These are phyloP conservation scores for Taxillus chinensis DNA, from an alignment of 164 flowering plant genomes.

Conservation along the genomic window DNA sequence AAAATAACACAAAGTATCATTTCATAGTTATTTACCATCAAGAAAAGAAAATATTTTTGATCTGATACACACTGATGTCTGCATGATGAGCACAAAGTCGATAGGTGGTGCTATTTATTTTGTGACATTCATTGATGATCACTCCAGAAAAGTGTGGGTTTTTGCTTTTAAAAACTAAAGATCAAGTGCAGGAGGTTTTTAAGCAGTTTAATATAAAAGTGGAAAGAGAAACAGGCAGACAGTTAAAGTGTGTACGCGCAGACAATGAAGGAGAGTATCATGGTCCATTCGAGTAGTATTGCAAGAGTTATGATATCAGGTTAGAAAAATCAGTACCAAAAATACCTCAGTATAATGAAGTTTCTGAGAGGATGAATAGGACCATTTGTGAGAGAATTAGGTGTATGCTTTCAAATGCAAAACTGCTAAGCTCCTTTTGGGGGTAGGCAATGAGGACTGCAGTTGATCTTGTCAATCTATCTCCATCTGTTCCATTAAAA, in stretches of 20 bases:
- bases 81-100: no score
- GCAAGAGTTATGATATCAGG: slow-evolving; percentile 4
- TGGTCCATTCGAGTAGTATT: slow-evolving; percentile 5
- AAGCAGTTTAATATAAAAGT: background rate
- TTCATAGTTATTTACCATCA: no score
- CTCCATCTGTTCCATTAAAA: background rate
- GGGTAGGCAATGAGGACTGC: background rate
- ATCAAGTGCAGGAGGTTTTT: background rate
- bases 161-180: background rate
- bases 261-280: slow-evolving; percentile 11
- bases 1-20: no score
- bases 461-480: background rate
- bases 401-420: background rate
- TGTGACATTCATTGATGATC: slow-evolving; percentile 1
- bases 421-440: background rate
- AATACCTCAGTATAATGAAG: background rate
- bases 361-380: background rate
- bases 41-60: no score
- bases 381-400: background rate
- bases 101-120: background rate
- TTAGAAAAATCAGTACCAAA: slow-evolving; percentile 2
- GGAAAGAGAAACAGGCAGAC: slow-evolving; percentile 10
- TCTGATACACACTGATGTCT: no score
- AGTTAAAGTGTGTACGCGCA: slow-evolving; percentile 7
- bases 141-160: background rate